phyloP scores from a whole-genome alignment of 495 filamentous ascomycete species.

The Monascus purpureus region DNA sequence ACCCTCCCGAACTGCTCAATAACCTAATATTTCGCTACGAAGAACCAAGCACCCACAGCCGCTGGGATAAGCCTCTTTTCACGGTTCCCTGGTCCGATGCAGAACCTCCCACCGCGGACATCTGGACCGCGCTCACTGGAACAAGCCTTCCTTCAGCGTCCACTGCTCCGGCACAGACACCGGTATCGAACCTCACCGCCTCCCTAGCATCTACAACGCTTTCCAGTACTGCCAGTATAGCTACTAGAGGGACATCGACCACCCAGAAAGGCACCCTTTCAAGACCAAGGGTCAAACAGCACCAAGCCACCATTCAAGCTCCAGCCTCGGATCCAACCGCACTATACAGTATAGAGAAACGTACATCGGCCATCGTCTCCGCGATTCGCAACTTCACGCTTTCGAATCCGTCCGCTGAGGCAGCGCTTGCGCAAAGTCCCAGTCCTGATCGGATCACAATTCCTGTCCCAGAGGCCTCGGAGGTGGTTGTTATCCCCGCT shows the following conservation, averaged over 20 bases:
- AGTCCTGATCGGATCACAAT: slow-evolving; percentile 20
- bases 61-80: slow-evolving; percentile 93
- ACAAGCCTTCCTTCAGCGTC: slow-evolving; percentile 17
- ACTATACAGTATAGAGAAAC: slow-evolving; percentile 71
- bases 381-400: slow-evolving; percentile 51
- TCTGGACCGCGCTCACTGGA: slow-evolving; percentile 66
- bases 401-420: slow-evolving; percentile 23
- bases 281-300: slow-evolving; percentile 45
- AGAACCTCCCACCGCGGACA: slow-evolving; percentile 46
- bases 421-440: slow-evolving; percentile 34
- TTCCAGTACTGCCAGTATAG: slow-evolving; percentile 19
- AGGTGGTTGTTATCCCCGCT: slow-evolving; percentile 36
- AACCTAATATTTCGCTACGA: slow-evolving; percentile 93
- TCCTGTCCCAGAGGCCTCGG: slow-evolving; percentile 26
- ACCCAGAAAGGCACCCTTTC: slow-evolving; percentile 5
- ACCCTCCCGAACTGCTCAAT: slow-evolving; percentile 59
- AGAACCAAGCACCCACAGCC: slow-evolving; percentile 85
- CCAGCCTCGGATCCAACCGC: slow-evolving; percentile 55
- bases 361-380: slow-evolving; percentile 69
- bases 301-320: slow-evolving; percentile 68
- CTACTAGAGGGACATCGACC: slow-evolving; percentile 11
- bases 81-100: slow-evolving; percentile 72
- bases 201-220: slow-evolving; percentile 14
- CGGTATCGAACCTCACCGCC: slow-evolving; percentile 12
- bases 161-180: slow-evolving; percentile 10